Conservation (phyloP, 495 filamentous ascomycete genomes). For the Pyronema omphalodes region DNA sequence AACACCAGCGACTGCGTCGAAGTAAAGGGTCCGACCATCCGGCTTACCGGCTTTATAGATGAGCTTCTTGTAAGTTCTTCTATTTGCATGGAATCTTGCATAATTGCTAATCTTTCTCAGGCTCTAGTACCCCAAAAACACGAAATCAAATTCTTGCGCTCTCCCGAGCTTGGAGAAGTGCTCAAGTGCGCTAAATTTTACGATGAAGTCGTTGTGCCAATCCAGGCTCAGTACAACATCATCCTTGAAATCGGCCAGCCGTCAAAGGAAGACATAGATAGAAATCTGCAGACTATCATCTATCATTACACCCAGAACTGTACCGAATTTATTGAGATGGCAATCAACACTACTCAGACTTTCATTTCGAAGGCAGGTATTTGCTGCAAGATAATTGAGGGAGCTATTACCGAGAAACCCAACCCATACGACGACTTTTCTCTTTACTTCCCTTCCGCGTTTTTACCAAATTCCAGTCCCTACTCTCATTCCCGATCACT, state of each 20-base stretch:
- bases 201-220: constrained; percentile 57
- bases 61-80: constrained; percentile 54
- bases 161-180: constrained; percentile 52
- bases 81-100: not conserved
- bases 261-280: constrained; percentile 10
- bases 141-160: constrained; percentile 65
- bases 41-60: constrained; percentile 88
- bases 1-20: constrained; percentile 90
- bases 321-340: constrained; percentile 84
- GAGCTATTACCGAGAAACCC: constrained; percentile 85
- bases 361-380: constrained; percentile 69
- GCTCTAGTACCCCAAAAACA: constrained; percentile 72
- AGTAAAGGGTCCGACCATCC: constrained; percentile 89
- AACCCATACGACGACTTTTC: constrained; percentile 96
- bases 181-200: constrained; percentile 62
- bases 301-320: constrained; percentile 90
- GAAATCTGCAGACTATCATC: constrained; percentile 11
- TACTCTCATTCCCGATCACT: no score
- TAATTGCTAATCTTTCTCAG: not conserved
- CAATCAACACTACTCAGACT: constrained; percentile 79
- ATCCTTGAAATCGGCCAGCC: constrained; percentile 51
- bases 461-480: constrained; percentile 31
- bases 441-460: constrained; percentile 88
- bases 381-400: constrained; percentile 70
- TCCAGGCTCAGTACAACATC: constrained; percentile 81